These are phyloP conservation scores for Podospora comata DNA, from an alignment of 495 filamentous ascomycete genomes.

Conservation along the genomic window DNA sequence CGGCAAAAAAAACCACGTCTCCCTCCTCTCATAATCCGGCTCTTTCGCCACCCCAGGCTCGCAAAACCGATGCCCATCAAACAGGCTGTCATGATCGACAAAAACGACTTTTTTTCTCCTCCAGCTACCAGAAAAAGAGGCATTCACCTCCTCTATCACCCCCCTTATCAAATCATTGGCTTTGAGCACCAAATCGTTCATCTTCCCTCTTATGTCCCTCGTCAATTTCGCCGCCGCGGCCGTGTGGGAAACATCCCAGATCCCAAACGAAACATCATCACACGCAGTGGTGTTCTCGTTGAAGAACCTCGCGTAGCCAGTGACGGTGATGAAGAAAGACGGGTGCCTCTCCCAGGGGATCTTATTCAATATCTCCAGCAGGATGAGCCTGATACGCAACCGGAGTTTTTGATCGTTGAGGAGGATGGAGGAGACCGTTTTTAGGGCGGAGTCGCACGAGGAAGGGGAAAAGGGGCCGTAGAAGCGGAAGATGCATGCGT, in stretches of 20 bases:
- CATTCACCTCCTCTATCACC: conserved; percentile 32
- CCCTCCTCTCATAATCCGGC: conserved; percentile 37
- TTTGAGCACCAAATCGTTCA: conserved; percentile 40
- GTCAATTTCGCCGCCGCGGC: conserved; percentile 27
- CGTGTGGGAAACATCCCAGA: conserved; percentile 24
- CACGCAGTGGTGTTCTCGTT: conserved; percentile 44
- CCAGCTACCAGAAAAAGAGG: conserved; percentile 16
- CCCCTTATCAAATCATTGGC: conserved; percentile 37
- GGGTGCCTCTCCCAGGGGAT: conserved; percentile 39
- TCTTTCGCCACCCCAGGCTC: conserved; percentile 40
- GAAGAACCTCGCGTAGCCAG: conserved; percentile 50
- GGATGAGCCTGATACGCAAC: conserved; percentile 31
- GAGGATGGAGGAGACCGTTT: conserved; percentile 18
- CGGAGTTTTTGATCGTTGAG: conserved; percentile 25
- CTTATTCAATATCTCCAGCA: conserved; percentile 41
- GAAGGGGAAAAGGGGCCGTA: conserved; percentile 42
- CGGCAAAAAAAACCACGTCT: conserved; percentile 51
- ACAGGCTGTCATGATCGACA: conserved; percentile 42
- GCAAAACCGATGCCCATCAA: conserved; percentile 50
- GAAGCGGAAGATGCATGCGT: conserved; percentile 48
- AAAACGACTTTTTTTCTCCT: conserved; percentile 34
- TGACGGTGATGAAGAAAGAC: conserved; percentile 40
- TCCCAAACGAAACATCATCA: conserved; percentile 38
- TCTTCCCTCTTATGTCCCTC: conserved; percentile 29
- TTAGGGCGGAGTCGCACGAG: conserved; percentile 34